Conservation (phyloP, 78 protist species). For the Dictyostelium purpureum region DNA sequence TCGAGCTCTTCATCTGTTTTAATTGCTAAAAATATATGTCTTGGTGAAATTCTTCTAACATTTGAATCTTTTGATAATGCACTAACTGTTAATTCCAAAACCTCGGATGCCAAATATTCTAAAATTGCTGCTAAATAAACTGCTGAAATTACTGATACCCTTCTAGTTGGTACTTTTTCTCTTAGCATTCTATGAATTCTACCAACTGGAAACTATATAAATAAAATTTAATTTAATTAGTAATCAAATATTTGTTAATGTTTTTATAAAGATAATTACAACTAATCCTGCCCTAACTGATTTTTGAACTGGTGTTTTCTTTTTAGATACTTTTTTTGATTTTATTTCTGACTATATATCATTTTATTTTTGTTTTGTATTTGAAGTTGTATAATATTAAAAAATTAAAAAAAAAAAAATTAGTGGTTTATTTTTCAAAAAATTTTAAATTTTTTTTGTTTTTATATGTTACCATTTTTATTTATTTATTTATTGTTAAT, state of each 20-base stretch:
- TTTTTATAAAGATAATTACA: conserved; percentile 10
- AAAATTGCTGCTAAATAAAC: conserved; percentile 97
- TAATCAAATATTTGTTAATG: not conserved
- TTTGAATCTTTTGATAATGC: conserved; percentile 90
- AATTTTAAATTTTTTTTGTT: no score
- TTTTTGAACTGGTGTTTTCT: conserved; percentile 34
- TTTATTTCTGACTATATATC: not conserved
- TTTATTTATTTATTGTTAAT: no score
- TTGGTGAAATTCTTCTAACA: conserved; percentile 96
- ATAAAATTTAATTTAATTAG: not conserved
- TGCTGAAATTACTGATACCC: conserved; percentile 95
- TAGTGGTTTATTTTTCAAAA: no score
- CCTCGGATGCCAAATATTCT: conserved; percentile 92
- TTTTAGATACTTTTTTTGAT: conserved; percentile 6
- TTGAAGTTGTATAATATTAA: no score
- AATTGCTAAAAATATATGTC: conserved; percentile 98
- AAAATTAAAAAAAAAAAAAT: no score
- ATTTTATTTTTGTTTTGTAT: no score
- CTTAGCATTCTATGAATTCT: conserved; percentile 95
- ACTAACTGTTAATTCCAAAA: conserved; percentile 96
- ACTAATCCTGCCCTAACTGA: conserved; percentile 20
- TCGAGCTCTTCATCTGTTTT: conserved; percentile 97
- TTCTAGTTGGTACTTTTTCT: conserved; percentile 75
- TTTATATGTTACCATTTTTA: no score
- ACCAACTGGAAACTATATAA: conserved; percentile 85